A percentile compares a stretch with the other conserved stretches of the same genome.
These are phyloP conservation scores for Cyclotella choctawhatcheeana DNA, from an alignment of 108 stramenopile genomes.

Conservation along the genomic window DNA sequence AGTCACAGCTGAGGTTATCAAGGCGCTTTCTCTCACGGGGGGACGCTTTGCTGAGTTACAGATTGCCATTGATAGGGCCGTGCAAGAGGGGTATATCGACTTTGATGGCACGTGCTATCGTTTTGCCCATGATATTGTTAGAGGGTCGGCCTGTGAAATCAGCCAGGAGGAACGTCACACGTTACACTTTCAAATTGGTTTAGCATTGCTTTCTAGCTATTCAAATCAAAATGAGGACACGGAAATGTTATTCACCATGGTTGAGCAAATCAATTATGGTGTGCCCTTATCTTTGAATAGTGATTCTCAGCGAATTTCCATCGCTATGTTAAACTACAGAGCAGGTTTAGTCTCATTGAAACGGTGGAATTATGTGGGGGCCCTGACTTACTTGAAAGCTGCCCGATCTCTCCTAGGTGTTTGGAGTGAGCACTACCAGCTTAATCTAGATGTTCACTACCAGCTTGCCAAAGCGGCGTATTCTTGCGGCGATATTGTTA, in stretches of 20 bases:
- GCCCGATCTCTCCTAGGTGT: neutral
- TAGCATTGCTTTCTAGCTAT: neutral
- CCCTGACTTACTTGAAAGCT: slow-evolving; percentile 1
- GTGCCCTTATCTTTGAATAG: neutral
- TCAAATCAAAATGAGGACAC: neutral
- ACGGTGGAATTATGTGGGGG: neutral
- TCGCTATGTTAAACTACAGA: slow-evolving; percentile 3
- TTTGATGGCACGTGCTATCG: slow-evolving; percentile 10
- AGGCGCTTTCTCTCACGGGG: neutral
- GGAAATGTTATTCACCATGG: neutral
- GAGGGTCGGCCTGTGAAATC: neutral
- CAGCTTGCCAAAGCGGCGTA: slow-evolving; percentile 13
- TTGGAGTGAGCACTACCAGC: neutral
- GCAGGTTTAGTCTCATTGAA: slow-evolving; percentile 9
- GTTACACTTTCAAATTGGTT: slow-evolving; percentile 16
- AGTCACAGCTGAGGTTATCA: neutral
- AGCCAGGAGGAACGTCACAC: neutral
- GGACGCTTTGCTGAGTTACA: slow-evolving; percentile 1
- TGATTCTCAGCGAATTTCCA: neutral
- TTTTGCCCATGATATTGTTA: slow-evolving; percentile 56
- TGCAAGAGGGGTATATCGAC: slow-evolving; percentile 28
- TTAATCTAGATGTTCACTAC: neutral
- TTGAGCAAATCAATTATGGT: slow-evolving; percentile 17
- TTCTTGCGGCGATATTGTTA: slow-evolving; percentile 1
- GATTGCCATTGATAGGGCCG: slow-evolving; percentile 9